These are phyloP conservation scores for Fomitiporia mediterranea DNA, from an alignment of 1,284 basidiomycete genomes.

Conservation along the genomic window DNA sequence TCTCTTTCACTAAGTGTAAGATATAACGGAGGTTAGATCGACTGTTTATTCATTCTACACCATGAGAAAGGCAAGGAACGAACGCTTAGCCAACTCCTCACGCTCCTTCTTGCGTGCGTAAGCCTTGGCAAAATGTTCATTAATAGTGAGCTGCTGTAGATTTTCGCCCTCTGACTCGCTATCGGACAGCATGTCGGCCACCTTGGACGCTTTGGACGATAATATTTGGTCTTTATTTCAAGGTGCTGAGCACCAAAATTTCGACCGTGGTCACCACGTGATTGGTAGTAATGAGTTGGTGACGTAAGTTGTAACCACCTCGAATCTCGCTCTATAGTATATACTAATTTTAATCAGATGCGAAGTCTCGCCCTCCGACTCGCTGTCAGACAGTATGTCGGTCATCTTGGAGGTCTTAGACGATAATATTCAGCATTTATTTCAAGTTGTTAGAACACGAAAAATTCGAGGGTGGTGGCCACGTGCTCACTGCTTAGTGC, in stretches of 20 bases:
- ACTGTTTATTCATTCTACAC: too few species aligned
- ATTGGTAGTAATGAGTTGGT: too few species aligned
- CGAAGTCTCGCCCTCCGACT: slow-evolving; percentile 39
- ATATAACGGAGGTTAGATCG: not conserved
- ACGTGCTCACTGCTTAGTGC: too few species aligned
- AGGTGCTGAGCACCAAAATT: not conserved
- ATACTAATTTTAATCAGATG: slow-evolving; percentile 72
- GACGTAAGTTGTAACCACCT: too few species aligned
- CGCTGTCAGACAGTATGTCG: slow-evolving; percentile 46
- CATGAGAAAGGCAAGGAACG: too few species aligned
- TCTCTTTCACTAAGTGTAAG: slow-evolving; percentile 64
- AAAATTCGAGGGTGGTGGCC: not conserved
- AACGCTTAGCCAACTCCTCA: slow-evolving; percentile 76
- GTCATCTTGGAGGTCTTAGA: not conserved
- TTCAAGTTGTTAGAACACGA: not conserved
- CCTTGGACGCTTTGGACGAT: not conserved
- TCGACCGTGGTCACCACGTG: too few species aligned
- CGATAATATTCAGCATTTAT: not conserved
- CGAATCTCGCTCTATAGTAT: too few species aligned
- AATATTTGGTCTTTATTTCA: not conserved
- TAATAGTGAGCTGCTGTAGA: slow-evolving; percentile 60
- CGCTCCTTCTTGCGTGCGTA: slow-evolving; percentile 78
- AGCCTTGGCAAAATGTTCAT: slow-evolving; percentile 79
- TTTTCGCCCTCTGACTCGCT: slow-evolving; percentile 43
- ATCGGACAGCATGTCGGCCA: slow-evolving; percentile 41